phyloP scores from a whole-genome alignment of 1,284 basidiomycete species.

The Austroboletus olivaceoglutinosus region DNA sequence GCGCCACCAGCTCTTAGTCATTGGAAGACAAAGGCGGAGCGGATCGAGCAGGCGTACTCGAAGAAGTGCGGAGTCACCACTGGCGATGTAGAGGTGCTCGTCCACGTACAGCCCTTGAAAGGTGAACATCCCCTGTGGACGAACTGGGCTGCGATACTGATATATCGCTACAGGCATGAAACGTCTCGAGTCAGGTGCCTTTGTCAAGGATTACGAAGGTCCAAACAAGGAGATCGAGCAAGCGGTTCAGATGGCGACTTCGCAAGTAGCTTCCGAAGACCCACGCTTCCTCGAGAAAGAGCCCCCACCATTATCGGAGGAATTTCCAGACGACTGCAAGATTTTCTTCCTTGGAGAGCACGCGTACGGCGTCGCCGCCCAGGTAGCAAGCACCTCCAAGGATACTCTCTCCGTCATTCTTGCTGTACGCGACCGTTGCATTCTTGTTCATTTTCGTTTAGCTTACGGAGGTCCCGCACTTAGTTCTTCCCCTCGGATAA shows the following conservation, averaged over 20 bases:
- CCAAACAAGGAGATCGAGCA: constrained; percentile 80
- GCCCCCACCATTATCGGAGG: constrained; percentile 79
- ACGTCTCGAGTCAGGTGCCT: constrained; percentile 83
- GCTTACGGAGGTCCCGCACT: constrained; percentile 4
- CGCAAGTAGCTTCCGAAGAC: constrained; percentile 81
- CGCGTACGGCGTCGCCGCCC: constrained; percentile 93
- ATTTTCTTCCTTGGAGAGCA: constrained; percentile 96
- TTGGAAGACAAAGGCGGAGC: constrained; percentile 79
- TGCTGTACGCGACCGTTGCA: constrained; percentile 54
- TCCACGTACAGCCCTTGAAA: constrained; percentile 86
- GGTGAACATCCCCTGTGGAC: constrained; percentile 45
- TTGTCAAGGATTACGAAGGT: constrained; percentile 93
- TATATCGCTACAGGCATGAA: constrained; percentile 65
- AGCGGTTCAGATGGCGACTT: constrained; percentile 81
- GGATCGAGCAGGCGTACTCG: constrained; percentile 83
- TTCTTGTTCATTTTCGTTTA: constrained; percentile 1
- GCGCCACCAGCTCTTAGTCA: constrained; percentile 58
- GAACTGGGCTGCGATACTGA: neutral
- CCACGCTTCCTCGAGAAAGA: constrained; percentile 83
- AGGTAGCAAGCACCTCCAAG: constrained; percentile 72
- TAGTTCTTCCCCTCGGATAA: constrained; percentile 86
- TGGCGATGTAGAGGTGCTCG: constrained; percentile 74
- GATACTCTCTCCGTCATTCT: constrained; percentile 74
- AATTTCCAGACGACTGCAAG: constrained; percentile 88
- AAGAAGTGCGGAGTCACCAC: constrained; percentile 88